Evolutionary conservation across 106 monocot species (phyloP).

Genomic region (Apostasia ramifera): DNA sequence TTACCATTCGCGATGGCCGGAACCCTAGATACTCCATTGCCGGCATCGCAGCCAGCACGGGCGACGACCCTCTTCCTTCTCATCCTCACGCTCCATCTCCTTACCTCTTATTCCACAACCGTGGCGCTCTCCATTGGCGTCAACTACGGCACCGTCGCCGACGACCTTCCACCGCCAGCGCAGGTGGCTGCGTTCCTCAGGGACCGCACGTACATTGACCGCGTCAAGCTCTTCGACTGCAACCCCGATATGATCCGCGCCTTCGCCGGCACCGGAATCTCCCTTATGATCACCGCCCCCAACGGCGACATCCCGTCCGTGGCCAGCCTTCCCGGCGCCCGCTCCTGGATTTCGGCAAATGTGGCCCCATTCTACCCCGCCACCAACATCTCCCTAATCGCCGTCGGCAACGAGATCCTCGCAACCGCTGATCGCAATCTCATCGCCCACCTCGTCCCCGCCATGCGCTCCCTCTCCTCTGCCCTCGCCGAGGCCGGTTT

Average conservation of each 20-base stretch:
- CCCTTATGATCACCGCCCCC: conserved; percentile 39
- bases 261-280: conserved; percentile 43
- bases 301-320: conserved; percentile 42
- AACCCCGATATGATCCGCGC: conserved; percentile 41
- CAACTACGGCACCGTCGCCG: conserved; percentile 54
- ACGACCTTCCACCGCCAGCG: conserved; percentile 54
- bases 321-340: conserved; percentile 33
- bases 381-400: conserved; percentile 56
- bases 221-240: conserved; percentile 56
- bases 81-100: conserved; percentile 1
- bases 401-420: conserved; percentile 63
- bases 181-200: conserved; percentile 53
- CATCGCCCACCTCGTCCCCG: conserved; percentile 46
- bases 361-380: conserved; percentile 22
- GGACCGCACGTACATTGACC: conserved; percentile 38
- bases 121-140: conserved; percentile 34
- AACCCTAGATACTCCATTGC: no score
- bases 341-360: conserved; percentile 29
- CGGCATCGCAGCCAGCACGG: no score
- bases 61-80: not conserved
- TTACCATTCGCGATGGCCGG: no score
- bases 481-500: conserved; percentile 36
- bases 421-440: conserved; percentile 42
- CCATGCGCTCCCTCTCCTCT: conserved; percentile 38
- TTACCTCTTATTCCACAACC: not conserved